Conservation (phyloP, 176 grass and related monocot genomes). For the Aegilops longissima region DNA sequence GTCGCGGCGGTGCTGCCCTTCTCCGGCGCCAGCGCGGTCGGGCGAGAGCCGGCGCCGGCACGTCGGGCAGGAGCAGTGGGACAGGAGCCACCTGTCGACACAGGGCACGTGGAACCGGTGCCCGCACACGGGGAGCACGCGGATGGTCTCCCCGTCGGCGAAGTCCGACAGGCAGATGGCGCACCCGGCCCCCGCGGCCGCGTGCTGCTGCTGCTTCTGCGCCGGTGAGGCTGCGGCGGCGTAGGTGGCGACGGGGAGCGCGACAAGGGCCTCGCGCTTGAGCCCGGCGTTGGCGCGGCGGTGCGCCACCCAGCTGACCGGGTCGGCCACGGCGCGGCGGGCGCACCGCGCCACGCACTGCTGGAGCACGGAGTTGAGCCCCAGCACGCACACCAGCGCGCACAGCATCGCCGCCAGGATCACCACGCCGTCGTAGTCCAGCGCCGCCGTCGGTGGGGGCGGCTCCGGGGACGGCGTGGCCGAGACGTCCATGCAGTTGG, state of each 20-base stretch:
- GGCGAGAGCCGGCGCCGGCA: slow-evolving; percentile 47
- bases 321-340: slow-evolving; percentile 53
- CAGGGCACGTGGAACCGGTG: slow-evolving; percentile 72
- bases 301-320: slow-evolving; percentile 46
- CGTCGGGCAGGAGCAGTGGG: slow-evolving; percentile 61
- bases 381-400: slow-evolving; percentile 71
- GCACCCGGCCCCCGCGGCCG: slow-evolving; percentile 26
- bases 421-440: slow-evolving; percentile 74
- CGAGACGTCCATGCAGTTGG: neutral
- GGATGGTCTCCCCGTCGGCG: slow-evolving; percentile 51
- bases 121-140: slow-evolving; percentile 51
- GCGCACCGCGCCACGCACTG: slow-evolving; percentile 70
- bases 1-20: neutral
- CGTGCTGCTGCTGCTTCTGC: neutral
- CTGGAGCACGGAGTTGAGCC: slow-evolving; percentile 75
- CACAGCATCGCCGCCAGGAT: slow-evolving; percentile 86
- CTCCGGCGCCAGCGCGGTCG: neutral
- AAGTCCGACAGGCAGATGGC: slow-evolving; percentile 77
- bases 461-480: slow-evolving; percentile 5
- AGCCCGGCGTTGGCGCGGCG: slow-evolving; percentile 54
- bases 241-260: slow-evolving; percentile 46
- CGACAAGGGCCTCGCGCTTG: slow-evolving; percentile 59
- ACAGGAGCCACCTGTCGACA: slow-evolving; percentile 64
- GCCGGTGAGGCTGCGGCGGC: neutral
- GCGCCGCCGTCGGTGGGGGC: neutral